Evolutionary conservation across 2,329 filamentous ascomycete genomes (phyloP).

Genomic region (Sporothrix brasiliensis): DNA sequence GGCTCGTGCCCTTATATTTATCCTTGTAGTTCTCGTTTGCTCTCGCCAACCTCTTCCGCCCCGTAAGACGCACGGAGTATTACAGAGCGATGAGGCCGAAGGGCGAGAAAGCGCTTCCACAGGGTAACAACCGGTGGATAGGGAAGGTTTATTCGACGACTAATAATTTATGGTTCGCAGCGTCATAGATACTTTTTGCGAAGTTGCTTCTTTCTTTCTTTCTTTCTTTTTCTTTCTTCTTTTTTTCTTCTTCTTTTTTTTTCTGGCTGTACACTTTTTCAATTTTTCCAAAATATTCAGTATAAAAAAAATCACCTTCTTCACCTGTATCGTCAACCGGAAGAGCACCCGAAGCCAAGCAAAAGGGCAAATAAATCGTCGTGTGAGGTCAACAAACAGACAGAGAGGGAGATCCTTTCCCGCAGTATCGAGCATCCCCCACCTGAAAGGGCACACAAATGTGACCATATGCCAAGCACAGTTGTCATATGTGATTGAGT

Average conservation of each 20-base stretch:
- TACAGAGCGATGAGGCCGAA: neutral
- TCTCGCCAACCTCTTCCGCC: neutral
- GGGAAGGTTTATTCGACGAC: neutral
- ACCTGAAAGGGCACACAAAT: neutral
- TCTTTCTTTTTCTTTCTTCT: neutral
- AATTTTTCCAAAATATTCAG: neutral
- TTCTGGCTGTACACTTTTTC: neutral
- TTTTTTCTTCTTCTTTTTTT: neutral
- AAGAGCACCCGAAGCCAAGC: neutral
- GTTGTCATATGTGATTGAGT: conserved; percentile 15
- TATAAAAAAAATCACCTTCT: neutral
- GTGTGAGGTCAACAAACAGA: neutral
- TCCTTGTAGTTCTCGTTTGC: no score
- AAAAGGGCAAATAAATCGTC: neutral
- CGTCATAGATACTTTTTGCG: neutral
- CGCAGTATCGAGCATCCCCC: neutral
- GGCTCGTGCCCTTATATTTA: neutral
- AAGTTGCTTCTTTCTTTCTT: neutral
- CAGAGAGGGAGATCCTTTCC: neutral
- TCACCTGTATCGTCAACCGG: neutral
- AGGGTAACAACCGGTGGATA: neutral
- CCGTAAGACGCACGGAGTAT: neutral
- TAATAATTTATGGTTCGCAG: neutral
- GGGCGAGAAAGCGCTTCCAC: neutral
- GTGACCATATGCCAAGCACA: neutral